Conservation (phyloP, 2,329 filamentous ascomycete genomes). For the Cladosporium phlei region DNA sequence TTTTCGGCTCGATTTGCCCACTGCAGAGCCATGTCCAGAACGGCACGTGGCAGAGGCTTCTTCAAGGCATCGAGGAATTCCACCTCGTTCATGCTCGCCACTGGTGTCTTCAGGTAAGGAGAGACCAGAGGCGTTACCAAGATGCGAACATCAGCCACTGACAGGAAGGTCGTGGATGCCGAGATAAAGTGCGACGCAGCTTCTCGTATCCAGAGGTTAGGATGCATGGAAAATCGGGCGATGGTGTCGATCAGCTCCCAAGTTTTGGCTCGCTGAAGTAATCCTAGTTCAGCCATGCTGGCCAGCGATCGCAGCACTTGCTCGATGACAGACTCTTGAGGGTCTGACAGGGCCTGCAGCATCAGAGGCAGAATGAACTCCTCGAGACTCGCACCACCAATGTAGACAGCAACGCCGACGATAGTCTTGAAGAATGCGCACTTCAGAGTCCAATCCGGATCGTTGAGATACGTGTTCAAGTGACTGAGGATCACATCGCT, state of each 20-base stretch:
- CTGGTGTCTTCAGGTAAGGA: slow-evolving; percentile 73
- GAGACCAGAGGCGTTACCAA: slow-evolving; percentile 74
- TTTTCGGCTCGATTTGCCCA: slow-evolving; percentile 71
- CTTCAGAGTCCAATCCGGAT: slow-evolving; percentile 92
- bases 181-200: slow-evolving; percentile 80
- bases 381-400: slow-evolving; percentile 83
- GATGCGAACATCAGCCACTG: slow-evolving; percentile 74
- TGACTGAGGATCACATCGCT: slow-evolving; percentile 96
- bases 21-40: slow-evolving; percentile 77
- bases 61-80: slow-evolving; percentile 77
- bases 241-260: slow-evolving; percentile 86
- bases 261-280: slow-evolving; percentile 76
- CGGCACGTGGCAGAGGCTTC: slow-evolving; percentile 68
- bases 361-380: slow-evolving; percentile 94
- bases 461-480: slow-evolving; percentile 94
- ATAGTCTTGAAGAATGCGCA: slow-evolving; percentile 96
- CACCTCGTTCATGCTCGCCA: slow-evolving; percentile 66
- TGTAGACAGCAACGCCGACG: slow-evolving; percentile 83
- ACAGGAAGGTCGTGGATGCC: slow-evolving; percentile 68
- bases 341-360: slow-evolving; percentile 88
- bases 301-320: slow-evolving; percentile 83
- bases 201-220: slow-evolving; percentile 92
- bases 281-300: slow-evolving; percentile 78
- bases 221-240: slow-evolving; percentile 83
- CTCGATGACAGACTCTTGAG: slow-evolving; percentile 91